Base-by-base conservation (phyloP, 495 filamentous ascomycete genomes). In the Podospora bellae-mahoneyi region DNA sequence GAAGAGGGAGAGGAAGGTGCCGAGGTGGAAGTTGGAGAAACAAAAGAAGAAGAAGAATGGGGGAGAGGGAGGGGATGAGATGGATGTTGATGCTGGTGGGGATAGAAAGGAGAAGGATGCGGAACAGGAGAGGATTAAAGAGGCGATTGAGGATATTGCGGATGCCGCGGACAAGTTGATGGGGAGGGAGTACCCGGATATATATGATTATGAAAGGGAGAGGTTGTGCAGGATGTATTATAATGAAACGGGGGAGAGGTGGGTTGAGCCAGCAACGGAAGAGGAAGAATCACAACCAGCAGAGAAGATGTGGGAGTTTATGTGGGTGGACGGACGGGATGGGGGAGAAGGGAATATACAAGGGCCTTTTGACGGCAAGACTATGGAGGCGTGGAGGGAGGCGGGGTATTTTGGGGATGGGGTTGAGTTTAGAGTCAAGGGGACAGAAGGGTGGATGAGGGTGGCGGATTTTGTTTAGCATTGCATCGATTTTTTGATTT, bases 381-480 rank as follows among this genome's bases (percentile, higher is more conserved):
- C 89, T 61, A 99, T 99, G 95, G 84, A 84, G 59, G 89, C 90
- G 0, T 99, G 95, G 95, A 86, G 89, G 68, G 85, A 89, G 65
- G 92, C 92, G 13, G 96, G 96, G 5, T 98, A 97, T 71, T 99
- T 99, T 80, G 92, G 89, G 2, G 92, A 96, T 71, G 94, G 92
- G 0, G 92, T 97, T 27, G 94, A 98, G 76, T 98, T 98, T 74
- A 82, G 90, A 64, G 82, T 78, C 56, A 86, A 81, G 5, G 89
- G 87, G 15, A 84, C 86, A 32, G 80, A 84, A 28, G 78, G 23
- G 59, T 97, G 93, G 93, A 87, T 77, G 55, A 78, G 83, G 55
- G 69, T 83, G 16, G 85, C 84, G 19, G 82, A 81, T 65, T 94
- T 93, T 84, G 80, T 86, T 74, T 89, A 75, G 85, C 28, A 32